Conservation (phyloP, 805 yeast species). For the Lipomyces kockii region DNA sequence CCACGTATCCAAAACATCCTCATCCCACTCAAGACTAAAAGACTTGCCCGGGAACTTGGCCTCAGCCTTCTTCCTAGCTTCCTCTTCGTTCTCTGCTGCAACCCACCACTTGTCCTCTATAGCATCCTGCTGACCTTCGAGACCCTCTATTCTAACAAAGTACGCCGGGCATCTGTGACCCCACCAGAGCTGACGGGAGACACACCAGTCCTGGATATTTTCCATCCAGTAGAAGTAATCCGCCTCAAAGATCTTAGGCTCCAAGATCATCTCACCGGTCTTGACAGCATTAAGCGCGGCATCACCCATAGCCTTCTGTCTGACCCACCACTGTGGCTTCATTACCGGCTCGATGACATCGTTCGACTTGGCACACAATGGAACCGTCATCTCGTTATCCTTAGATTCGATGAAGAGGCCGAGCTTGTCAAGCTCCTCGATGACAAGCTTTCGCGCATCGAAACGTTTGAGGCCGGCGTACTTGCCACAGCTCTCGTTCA, state of each 20-base stretch:
- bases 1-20: constrained; percentile 98
- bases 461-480: constrained; percentile 91
- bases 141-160: constrained; percentile 80
- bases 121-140: constrained; percentile 57
- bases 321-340: constrained; percentile 99
- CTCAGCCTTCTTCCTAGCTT: constrained; percentile 82
- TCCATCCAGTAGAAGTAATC: constrained; percentile 96
- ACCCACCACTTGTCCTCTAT: constrained; percentile 81
- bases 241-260: constrained; percentile 87
- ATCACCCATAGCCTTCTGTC: constrained; percentile 84
- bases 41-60: constrained; percentile 70
- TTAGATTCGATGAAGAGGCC: constrained; percentile 82
- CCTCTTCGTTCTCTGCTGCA: constrained; percentile 81
- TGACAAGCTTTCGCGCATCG: constrained; percentile 86
- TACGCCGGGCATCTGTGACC: constrained; percentile 99
- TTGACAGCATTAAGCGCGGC: constrained; percentile 85
- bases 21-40: constrained; percentile 88
- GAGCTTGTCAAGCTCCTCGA: constrained; percentile 73
- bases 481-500: constrained; percentile 92
- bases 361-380: constrained; percentile 93
- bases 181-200: constrained; percentile 93
- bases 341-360: constrained; percentile 94
- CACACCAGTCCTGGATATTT: constrained; percentile 98
- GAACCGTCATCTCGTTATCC: constrained; percentile 95
- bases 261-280: constrained; percentile 76